Evolutionary conservation across 202 grass and related monocot species (phyloP).

Genomic region (Panicum virgatum): DNA sequence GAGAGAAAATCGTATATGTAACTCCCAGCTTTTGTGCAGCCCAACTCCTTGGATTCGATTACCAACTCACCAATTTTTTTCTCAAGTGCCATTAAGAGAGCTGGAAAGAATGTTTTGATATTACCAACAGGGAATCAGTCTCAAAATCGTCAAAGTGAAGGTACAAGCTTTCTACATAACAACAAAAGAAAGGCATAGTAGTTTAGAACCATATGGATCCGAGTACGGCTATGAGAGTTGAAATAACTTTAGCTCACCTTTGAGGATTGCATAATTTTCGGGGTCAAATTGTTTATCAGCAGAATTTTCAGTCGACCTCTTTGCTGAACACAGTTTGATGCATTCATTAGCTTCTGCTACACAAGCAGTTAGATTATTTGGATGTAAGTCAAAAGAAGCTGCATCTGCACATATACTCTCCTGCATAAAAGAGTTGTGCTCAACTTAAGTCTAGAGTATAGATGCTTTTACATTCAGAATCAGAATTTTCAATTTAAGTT

Average conservation of each 20-base stretch:
- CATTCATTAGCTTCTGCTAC: slow-evolving; percentile 91
- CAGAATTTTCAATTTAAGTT: slow-evolving; percentile 11
- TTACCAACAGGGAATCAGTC: slow-evolving; percentile 27
- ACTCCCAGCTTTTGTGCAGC: slow-evolving; percentile 71
- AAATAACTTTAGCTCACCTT: slow-evolving; percentile 50
- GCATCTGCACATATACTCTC: slow-evolving; percentile 98
- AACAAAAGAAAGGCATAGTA: background rate
- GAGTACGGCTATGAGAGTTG: background rate
- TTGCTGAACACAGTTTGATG: slow-evolving; percentile 72
- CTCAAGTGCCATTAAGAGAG: slow-evolving; percentile 89
- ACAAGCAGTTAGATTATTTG: slow-evolving; percentile 70
- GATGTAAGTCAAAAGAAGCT: slow-evolving; percentile 90
- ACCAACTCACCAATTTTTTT: slow-evolving; percentile 72
- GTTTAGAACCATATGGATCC: background rate
- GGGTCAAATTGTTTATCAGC: slow-evolving; percentile 91
- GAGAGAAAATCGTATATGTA: slow-evolving; percentile 96
- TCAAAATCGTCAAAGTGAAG: slow-evolving; percentile 33
- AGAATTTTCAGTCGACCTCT: slow-evolving; percentile 66
- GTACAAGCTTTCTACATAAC: slow-evolving; percentile 23
- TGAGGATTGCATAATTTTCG: slow-evolving; percentile 99
- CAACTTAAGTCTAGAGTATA: slow-evolving; percentile 35
- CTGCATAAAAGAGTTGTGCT: slow-evolving; percentile 52
- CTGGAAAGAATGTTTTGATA: slow-evolving; percentile 47
- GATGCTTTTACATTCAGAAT: background rate
- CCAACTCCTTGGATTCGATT: slow-evolving; percentile 86